phyloP scores from a whole-genome alignment of 1,284 basidiomycete species.

The Boletus subluridellus region DNA sequence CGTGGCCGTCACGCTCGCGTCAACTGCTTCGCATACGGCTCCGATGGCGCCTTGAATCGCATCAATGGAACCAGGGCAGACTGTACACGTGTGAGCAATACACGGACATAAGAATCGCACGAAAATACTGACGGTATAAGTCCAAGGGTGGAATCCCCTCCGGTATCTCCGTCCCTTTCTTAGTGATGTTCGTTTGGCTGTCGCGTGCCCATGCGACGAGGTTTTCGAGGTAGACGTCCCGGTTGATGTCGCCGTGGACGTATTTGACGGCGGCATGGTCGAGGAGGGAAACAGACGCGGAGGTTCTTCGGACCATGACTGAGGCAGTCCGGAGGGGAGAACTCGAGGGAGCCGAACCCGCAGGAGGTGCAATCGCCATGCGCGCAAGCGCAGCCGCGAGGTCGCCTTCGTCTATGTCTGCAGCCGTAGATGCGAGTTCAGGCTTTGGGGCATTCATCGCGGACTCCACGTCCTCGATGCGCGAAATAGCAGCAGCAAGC shows the following conservation, averaged over 20 bases:
- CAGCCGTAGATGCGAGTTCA: not conserved
- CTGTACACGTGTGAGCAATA: slow-evolving; percentile 36
- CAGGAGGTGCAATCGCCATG: slow-evolving; percentile 42
- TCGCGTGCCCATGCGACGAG: slow-evolving; percentile 59
- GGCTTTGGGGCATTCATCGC: not conserved
- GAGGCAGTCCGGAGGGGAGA: slow-evolving; percentile 21
- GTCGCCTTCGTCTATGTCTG: slow-evolving; percentile 40
- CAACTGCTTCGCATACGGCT: too few relatives aligned
- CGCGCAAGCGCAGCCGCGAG: slow-evolving; percentile 50
- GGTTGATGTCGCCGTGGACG: slow-evolving; percentile 65
- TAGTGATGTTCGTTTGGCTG: slow-evolving; percentile 61
- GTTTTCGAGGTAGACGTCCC: slow-evolving; percentile 65
- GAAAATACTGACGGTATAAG: slow-evolving; percentile 64
- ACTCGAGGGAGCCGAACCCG: not conserved
- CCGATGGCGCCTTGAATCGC: slow-evolving; percentile 66
- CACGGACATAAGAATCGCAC: not conserved
- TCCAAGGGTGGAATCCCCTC: slow-evolving; percentile 72
- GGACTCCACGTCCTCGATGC: slow-evolving; percentile 44
- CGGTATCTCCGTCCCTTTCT: slow-evolving; percentile 78
- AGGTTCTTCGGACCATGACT: slow-evolving; percentile 50
- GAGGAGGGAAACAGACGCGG: slow-evolving; percentile 53
- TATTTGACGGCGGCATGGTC: slow-evolving; percentile 66
- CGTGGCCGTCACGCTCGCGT: too few relatives aligned
- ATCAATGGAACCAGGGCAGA: slow-evolving; percentile 65
- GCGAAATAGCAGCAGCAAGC: slow-evolving; percentile 71